A percentile compares a stretch with the other conserved stretches of the same genome.
These are phyloP conservation scores for Gossypium davidsonii DNA, from an alignment of 441 rosid genomes.

Conservation along the genomic window DNA sequence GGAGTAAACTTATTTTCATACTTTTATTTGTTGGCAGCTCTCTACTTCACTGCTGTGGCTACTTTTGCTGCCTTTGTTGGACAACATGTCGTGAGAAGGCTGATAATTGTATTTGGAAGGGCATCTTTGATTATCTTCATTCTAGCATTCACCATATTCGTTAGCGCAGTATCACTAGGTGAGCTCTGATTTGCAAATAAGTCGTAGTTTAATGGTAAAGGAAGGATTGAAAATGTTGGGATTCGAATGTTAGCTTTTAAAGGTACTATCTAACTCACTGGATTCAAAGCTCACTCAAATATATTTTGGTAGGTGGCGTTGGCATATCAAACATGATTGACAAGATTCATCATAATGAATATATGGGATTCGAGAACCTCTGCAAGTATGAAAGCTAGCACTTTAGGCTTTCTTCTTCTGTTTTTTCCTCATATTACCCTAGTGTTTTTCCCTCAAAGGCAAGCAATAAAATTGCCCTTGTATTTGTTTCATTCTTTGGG, in stretches of 20 bases:
- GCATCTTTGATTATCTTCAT: slow-evolving; percentile 72
- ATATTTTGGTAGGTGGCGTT: slow-evolving; percentile 44
- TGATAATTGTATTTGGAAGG: slow-evolving; percentile 44
- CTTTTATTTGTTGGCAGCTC: slow-evolving; percentile 33
- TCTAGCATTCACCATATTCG: slow-evolving; percentile 52
- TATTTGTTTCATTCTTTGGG: background rate
- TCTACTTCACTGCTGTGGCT: slow-evolving; percentile 47
- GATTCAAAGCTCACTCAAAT: background rate
- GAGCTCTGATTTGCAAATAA: background rate
- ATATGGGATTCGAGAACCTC: slow-evolving; percentile 75
- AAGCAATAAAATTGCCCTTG: background rate
- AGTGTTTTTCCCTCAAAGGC: background rate
- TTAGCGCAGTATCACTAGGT: slow-evolving; percentile 64
- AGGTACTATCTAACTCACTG: too few relatives aligned
- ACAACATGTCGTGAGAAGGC: slow-evolving; percentile 52
- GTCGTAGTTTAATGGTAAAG: background rate
- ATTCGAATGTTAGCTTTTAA: background rate
- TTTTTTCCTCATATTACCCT: background rate
- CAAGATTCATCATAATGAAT: slow-evolving; percentile 40
- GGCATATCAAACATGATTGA: slow-evolving; percentile 53
- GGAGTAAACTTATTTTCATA: background rate
- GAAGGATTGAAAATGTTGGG: background rate
- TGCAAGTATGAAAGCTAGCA: slow-evolving; percentile 41
- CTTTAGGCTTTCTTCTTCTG: background rate
- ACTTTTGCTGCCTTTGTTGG: slow-evolving; percentile 51